Base-by-base conservation (phyloP, 2,329 filamentous ascomycete species). In the Hymenoscyphus fraxineus region DNA sequence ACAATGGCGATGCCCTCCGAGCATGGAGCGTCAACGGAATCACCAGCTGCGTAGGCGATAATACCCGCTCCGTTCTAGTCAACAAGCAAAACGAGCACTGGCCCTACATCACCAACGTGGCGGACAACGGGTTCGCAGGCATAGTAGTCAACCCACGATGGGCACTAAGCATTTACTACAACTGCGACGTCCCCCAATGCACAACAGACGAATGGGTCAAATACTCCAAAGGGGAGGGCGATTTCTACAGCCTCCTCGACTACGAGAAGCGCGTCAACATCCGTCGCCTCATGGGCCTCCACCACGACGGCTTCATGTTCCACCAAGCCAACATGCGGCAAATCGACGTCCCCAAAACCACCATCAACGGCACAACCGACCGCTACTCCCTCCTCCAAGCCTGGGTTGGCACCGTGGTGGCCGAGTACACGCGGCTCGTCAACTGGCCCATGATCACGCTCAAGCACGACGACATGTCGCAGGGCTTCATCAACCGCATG, bases 131-230 rank as follows among this genome's bases (percentile, higher is more conserved):
- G 0, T 84, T 81, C 66, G 81, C 76, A 31, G 85, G 85, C 0
- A 78, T 87, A 47, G 80, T 80, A 63, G 78, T 88, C 58, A 82
- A 85, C 68, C 84, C 84, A 4, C 83, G 85, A 58, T 88, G 82
- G 81, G 82, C 85, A 1, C 85, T 84, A 3, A 81, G 82, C 54
- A 87, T 88, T 64, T 88, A 87, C 78, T 88, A 85, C 78, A 87
- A 88, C 76, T 88, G 85, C 73, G 83, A 86, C 72, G 79, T 78
- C 10, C 78, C 83, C 10, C 51, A 80, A 16, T 66, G 65, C 62
- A 61, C 61, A 0, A 71, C 81, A 32, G 75, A 80, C 61, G 85
- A 87, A 73, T 87, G 85, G 85, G 85, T 83, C 59, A n/a, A 16
- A 12, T 54, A 19, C 62, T 85, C 84, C 3, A 80, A 72, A 31